Conservation (phyloP, 345 rosid genomes). For the Clausena lansium region DNA sequence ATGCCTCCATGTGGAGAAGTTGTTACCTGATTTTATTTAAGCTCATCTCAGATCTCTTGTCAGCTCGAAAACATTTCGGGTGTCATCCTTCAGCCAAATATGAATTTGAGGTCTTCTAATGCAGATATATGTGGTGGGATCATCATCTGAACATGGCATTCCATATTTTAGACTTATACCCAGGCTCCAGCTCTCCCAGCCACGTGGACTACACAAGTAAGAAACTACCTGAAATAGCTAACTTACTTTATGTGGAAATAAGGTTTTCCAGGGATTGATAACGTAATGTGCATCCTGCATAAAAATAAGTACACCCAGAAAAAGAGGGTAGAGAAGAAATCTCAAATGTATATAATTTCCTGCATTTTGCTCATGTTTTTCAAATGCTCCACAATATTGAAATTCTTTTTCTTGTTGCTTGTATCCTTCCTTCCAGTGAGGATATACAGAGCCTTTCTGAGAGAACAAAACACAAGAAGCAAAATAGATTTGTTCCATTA, state of each 20-base stretch:
- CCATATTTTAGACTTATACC: conserved; percentile 89
- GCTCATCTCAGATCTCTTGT: not conserved
- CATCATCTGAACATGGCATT: conserved; percentile 69
- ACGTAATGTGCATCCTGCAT: not conserved
- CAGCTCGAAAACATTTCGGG: not conserved
- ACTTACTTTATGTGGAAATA: not conserved
- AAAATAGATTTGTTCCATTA: conserved; percentile 68
- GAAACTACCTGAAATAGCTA: conserved; percentile 7
- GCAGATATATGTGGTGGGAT: conserved; percentile 82
- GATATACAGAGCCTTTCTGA: conserved; percentile 29
- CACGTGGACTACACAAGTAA: conserved; percentile 81
- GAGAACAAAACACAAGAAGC: conserved; percentile 25
- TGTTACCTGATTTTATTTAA: not conserved
- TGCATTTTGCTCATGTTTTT: too few relatives aligned
- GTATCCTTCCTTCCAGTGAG: conserved; percentile 32
- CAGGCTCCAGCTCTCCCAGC: conserved; percentile 70
- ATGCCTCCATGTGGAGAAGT: not conserved
- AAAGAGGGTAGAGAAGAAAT: not conserved
- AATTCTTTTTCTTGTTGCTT: not conserved
- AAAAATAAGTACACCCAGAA: not conserved
- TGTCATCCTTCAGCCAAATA: not conserved
- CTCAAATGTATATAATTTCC: not conserved
- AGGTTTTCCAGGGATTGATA: not conserved
- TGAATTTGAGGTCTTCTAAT: conserved; percentile 6
- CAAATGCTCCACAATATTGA: too few relatives aligned